Evolutionary conservation across 2,329 filamentous ascomycete species (phyloP).

Genomic region (Xylariales sp.): DNA sequence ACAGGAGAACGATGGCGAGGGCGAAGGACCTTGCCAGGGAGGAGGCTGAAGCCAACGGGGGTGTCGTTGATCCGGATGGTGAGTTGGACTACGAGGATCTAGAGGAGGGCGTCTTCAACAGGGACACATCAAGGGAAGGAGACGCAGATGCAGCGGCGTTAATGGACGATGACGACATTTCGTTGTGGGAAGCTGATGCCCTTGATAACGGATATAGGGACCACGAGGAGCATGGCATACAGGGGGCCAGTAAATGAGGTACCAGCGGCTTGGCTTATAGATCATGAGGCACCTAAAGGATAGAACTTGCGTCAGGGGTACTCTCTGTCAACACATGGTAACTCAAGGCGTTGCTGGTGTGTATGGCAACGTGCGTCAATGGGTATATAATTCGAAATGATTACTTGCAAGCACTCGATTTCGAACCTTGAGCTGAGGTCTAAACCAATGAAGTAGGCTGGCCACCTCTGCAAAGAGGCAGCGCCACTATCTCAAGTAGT

Average conservation of each 20-base stretch:
- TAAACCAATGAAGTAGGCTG: too few species aligned
- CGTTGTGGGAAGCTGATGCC: constrained; percentile 47
- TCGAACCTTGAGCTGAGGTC: not conserved
- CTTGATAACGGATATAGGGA: constrained; percentile 23
- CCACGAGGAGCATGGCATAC: constrained; percentile 15
- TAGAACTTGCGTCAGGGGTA: too few species aligned
- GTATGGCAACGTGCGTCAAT: constrained; percentile 5
- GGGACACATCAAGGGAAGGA: constrained; percentile 28
- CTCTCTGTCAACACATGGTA: too few species aligned
- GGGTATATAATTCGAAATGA: not conserved
- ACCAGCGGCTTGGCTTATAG: too few species aligned
- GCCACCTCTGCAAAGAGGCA: too few species aligned
- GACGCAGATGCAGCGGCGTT: constrained; percentile 48
- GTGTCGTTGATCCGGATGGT: constrained; percentile 21
- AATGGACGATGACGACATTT: constrained; percentile 57
- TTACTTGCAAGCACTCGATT: not conserved
- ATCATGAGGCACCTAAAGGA: too few species aligned
- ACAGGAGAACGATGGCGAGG: constrained; percentile 62
- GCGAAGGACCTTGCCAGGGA: constrained; percentile 53
- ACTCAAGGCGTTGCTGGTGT: too few species aligned
- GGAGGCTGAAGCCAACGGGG: constrained; percentile 34
- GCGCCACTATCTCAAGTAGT: too few species aligned
- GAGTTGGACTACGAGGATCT: constrained; percentile 36
- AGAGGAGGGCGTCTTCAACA: constrained; percentile 34
- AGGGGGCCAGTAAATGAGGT: too few species aligned